phyloP scores from a whole-genome alignment of 148 eudicot species.

The Vaccinium corymbosum region DNA sequence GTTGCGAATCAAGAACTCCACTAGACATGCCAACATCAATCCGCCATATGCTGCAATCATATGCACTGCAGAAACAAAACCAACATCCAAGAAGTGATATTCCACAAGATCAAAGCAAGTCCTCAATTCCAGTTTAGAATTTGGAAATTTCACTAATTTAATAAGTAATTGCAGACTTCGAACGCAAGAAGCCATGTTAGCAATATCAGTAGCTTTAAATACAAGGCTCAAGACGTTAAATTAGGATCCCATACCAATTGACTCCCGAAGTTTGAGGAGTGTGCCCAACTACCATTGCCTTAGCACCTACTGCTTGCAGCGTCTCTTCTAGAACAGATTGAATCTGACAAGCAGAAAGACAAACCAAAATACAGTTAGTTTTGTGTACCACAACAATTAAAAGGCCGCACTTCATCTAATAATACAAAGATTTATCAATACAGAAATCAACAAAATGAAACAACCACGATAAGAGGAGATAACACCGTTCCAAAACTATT shows the following conservation, averaged over 20 bases:
- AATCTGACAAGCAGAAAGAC: slow-evolving; percentile 38
- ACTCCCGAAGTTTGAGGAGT: slow-evolving; percentile 86
- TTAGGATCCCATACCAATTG: slow-evolving; percentile 58
- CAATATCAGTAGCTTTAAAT: neutral
- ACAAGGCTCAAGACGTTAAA: slow-evolving; percentile 13
- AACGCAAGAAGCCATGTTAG: neutral
- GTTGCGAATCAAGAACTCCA: slow-evolving; percentile 89
- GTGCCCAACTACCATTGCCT: slow-evolving; percentile 97
- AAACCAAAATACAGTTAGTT: slow-evolving; percentile 1
- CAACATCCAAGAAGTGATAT: slow-evolving; percentile 3
- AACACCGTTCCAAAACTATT: neutral
- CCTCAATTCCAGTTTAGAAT: neutral
- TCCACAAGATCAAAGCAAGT: neutral
- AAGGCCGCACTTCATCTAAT: neutral
- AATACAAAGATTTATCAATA: neutral
- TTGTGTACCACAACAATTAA: neutral
- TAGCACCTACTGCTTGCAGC: slow-evolving; percentile 72
- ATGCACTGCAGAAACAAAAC: slow-evolving; percentile 50
- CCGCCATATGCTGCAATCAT: slow-evolving; percentile 86
- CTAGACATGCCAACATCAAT: slow-evolving; percentile 98
- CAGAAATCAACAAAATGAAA: neutral
- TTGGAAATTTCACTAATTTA: neutral
- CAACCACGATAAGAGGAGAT: neutral
- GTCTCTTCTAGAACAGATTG: slow-evolving; percentile 66
- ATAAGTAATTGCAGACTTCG: neutral